These are phyloP conservation scores for Amaranthus tricolor DNA, from an alignment of 179 eudicot genomes.

Conservation along the genomic window DNA sequence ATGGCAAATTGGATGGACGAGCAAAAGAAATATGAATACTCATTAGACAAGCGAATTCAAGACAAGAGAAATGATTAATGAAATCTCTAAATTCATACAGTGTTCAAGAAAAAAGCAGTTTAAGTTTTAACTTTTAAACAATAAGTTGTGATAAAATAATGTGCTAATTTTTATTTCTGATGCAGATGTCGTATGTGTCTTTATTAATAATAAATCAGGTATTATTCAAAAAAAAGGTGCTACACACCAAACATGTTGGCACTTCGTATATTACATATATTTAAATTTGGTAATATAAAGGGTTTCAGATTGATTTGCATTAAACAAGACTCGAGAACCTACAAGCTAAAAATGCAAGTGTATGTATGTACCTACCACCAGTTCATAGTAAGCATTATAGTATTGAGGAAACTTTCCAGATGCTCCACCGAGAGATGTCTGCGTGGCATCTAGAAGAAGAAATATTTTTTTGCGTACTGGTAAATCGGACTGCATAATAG, in stretches of 20 bases:
- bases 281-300: no score
- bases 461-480: conserved; percentile 91
- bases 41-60: background rate
- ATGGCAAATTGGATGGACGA: background rate
- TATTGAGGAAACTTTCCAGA: conserved; percentile 85
- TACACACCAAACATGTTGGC: background rate
- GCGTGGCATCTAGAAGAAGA: conserved; percentile 96
- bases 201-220: no score
- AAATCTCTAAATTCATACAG: no score
- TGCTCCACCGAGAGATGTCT: conserved; percentile 85
- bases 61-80: no score
- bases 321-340: conserved; percentile 6
- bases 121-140: background rate
- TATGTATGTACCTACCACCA: conserved; percentile 68
- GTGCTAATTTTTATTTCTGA: no score
- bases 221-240: no score
- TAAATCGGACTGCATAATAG: conserved; percentile 55
- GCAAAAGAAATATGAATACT: background rate
- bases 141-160: no score
- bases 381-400: conserved; percentile 80
- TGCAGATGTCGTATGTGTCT: no score
- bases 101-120: background rate
- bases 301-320: conserved; percentile 6
- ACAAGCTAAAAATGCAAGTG: conserved; percentile 6
- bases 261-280: background rate